A percentile compares a stretch with the other conserved stretches of the same genome.
Conservation (phyloP, 1,139 yeast genomes). For the Meyerozyma sp. region DNA sequence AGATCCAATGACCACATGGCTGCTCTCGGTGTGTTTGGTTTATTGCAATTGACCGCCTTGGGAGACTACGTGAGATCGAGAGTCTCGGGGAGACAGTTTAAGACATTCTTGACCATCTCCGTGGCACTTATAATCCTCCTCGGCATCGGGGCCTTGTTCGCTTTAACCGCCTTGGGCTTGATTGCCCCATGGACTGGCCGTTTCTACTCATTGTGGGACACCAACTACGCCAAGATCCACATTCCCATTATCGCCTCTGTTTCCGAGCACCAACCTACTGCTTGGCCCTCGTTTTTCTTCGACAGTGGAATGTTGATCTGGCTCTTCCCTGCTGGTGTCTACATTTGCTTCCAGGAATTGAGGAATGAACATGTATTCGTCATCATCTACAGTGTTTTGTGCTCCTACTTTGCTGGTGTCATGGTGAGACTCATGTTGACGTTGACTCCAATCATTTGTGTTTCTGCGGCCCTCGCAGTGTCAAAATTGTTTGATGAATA, state of each 20-base stretch:
- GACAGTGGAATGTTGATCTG: slow-evolving; percentile 91
- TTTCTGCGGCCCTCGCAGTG: slow-evolving; percentile 79
- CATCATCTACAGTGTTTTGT: slow-evolving; percentile 83
- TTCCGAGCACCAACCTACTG: slow-evolving; percentile 98
- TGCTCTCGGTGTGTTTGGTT: slow-evolving; percentile 94
- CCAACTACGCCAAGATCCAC: slow-evolving; percentile 94
- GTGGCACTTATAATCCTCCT: slow-evolving; percentile 49
- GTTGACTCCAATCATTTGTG: slow-evolving; percentile 93
- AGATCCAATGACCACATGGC: slow-evolving; percentile 99
- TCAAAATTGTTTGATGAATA: slow-evolving; percentile 83
- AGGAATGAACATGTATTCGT: slow-evolving; percentile 90
- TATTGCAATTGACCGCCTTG: slow-evolving; percentile 83
- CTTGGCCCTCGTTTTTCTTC: slow-evolving; percentile 98
- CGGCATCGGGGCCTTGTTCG: slow-evolving; percentile 69
- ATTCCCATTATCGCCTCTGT: slow-evolving; percentile 99
- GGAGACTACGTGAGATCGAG: slow-evolving; percentile 77
- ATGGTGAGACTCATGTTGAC: slow-evolving; percentile 98
- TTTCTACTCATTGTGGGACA: slow-evolving; percentile 97
- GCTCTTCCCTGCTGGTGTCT: slow-evolving; percentile 98
- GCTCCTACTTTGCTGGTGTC: slow-evolving; percentile 97
- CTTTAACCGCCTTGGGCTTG: slow-evolving; percentile 82
- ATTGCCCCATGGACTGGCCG: slow-evolving; percentile 99
- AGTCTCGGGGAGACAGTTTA: slow-evolving; percentile 72
- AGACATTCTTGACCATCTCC: slow-evolving; percentile 60
- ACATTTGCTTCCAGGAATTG: slow-evolving; percentile 82